A percentile compares a stretch with the other conserved stretches of the same genome.
Evolutionary conservation across 1,139 yeast genomes (phyloP).

Genomic region (Zhuliangozyma parablackwelliae): DNA sequence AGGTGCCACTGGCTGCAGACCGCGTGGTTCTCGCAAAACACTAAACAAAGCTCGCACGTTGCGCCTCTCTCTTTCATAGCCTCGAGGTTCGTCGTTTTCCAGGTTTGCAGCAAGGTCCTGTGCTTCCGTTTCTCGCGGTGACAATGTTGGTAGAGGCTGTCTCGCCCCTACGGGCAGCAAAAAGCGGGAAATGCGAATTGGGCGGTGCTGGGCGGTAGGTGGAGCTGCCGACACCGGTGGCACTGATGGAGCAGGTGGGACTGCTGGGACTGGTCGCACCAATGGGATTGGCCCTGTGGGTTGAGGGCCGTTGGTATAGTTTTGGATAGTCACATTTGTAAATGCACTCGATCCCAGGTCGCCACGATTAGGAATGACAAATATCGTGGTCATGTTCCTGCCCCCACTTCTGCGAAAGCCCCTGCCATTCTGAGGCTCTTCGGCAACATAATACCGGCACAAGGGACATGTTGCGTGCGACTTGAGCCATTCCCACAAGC

Average conservation of each 20-base stretch:
- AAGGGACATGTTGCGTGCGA: conserved; percentile 72
- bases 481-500: conserved; percentile 73
- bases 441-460: conserved; percentile 57
- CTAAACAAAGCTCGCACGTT: too few species aligned
- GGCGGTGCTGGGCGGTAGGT: too few species aligned
- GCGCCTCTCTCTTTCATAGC: too few species aligned
- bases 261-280: neutral
- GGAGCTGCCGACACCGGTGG: conserved; percentile 1
- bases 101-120: too few species aligned
- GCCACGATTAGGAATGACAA: conserved; percentile 7
- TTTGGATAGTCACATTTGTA: conserved; percentile 6
- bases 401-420: conserved; percentile 1
- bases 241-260: neutral
- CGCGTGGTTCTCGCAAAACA: too few species aligned
- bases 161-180: too few species aligned
- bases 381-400: conserved; percentile 7
- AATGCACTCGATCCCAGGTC: conserved; percentile 2
- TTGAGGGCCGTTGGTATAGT: conserved; percentile 3
- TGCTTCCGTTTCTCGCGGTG: too few species aligned
- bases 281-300: neutral
- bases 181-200: too few species aligned
- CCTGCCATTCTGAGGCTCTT: conserved; percentile 11
- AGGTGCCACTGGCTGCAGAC: too few species aligned
- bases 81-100: too few species aligned
- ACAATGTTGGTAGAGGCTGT: too few species aligned